phyloP scores from a whole-genome alignment of 1,139 yeast genomes.

The Kluyveromyces marxianus region DNA sequence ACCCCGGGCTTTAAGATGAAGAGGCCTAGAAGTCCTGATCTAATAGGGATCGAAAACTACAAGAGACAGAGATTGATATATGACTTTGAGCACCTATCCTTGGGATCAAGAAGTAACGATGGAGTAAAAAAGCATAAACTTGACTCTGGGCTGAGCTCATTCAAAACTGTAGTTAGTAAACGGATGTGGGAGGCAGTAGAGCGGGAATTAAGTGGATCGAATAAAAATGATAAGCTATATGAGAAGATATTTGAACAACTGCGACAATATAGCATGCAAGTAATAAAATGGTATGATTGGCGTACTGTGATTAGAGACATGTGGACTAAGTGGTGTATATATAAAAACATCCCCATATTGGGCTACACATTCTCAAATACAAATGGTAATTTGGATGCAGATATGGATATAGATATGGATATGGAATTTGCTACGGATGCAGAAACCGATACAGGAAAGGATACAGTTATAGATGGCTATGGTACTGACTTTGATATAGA shows the following conservation, averaged over 20 bases:
- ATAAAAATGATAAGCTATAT: conserved; percentile 10
- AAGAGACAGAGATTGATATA: conserved; percentile 23
- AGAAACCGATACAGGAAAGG: background rate
- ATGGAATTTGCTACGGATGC: background rate
- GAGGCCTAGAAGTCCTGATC: conserved; percentile 24
- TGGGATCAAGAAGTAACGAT: conserved; percentile 2
- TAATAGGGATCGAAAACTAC: conserved; percentile 23
- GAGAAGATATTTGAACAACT: conserved; percentile 17
- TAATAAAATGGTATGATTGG: conserved; percentile 25
- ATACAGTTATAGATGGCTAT: conserved; percentile 5
- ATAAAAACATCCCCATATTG: background rate
- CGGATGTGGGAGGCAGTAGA: conserved; percentile 4
- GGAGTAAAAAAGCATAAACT: background rate
- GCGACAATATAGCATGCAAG: conserved; percentile 18
- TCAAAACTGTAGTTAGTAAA: background rate
- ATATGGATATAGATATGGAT: conserved; percentile 15
- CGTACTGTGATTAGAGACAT: conserved; percentile 12
- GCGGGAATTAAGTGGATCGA: background rate
- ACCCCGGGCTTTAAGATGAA: conserved; percentile 16
- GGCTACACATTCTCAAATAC: too few relatives aligned
- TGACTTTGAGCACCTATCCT: conserved; percentile 22
- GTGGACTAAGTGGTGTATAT: conserved; percentile 23
- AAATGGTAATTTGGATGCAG: conserved; percentile 5
- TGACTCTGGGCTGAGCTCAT: background rate
- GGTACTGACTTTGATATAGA: too few relatives aligned